Evolutionary conservation across 208 protist genomes (phyloP).

Genomic region (Naegleria lovaniensis): DNA sequence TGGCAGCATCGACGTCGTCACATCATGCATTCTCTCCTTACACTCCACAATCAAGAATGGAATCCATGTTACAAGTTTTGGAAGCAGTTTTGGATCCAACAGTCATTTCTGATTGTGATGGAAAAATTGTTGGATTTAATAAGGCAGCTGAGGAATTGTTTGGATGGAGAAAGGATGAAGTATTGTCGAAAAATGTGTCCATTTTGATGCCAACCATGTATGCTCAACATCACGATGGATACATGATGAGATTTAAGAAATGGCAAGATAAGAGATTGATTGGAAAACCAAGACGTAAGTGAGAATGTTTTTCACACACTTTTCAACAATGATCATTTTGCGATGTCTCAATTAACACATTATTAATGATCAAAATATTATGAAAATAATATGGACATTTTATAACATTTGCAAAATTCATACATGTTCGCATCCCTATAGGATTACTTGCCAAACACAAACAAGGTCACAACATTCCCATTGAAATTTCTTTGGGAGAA

Average conservation of each 20-base stretch:
- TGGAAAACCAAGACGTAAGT: conserved; percentile 33
- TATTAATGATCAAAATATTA: too few relatives aligned
- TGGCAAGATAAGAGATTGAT: conserved; percentile 45
- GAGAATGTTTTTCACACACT: too few relatives aligned
- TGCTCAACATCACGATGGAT: conserved; percentile 47
- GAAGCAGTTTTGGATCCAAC: conserved; percentile 32
- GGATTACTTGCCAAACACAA: conserved; percentile 21
- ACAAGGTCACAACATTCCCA: conserved; percentile 30
- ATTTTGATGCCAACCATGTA: conserved; percentile 49
- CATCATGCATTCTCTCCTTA: neutral
- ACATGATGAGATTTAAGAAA: conserved; percentile 43
- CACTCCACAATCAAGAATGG: neutral
- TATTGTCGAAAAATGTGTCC: conserved; percentile 49
- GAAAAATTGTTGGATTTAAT: conserved; percentile 36
- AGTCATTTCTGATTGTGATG: conserved; percentile 41
- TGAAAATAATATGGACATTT: too few relatives aligned
- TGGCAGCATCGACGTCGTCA: neutral
- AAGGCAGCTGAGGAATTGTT: conserved; percentile 39
- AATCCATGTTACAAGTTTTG: neutral
- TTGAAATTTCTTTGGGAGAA: conserved; percentile 38
- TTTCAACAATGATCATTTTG: too few relatives aligned
- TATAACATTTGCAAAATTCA: too few relatives aligned
- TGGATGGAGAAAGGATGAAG: conserved; percentile 41
- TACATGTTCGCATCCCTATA: too few relatives aligned
- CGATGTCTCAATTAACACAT: too few relatives aligned